Evolutionary conservation across 345 rosid genomes (phyloP), one percentile per base, ranked within the genome.

Genomic region (Salix viminalis): DNA sequence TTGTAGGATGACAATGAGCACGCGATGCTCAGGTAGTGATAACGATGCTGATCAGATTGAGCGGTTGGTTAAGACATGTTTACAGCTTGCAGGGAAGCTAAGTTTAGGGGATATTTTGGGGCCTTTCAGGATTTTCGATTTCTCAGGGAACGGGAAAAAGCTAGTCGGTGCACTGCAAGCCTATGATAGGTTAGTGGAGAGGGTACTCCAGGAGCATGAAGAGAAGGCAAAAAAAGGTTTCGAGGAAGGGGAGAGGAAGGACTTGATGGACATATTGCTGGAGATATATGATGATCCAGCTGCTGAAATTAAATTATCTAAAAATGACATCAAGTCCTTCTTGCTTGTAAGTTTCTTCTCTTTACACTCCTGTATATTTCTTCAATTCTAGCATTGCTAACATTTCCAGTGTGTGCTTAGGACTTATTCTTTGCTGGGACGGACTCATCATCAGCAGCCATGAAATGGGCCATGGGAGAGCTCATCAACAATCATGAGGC

Each of bases 391-490:
- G 65, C 13, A 16, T 8, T 19, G 64, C 7, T 46, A 46, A 46
- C 50, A 46, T 46, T 15, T 46, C 14, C 4, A 14, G 5, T 34
- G 39, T 64, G 34, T 2, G 12, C 2, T 2, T 11, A 85, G 85
- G 88, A 85, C 46, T 67, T 88, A 44, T 85, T 88, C 73, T 64
- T 74, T 73, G 90, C 87, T 6, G 88, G 89, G 10, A 89, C 87
- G 0, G 89, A 87, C 76, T 81, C 91, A 30, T 70, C 87, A 19
- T 74, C 89, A 37, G 28, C 84, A 4, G 89, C 84, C 6, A 83
- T 85, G 84, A 87, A 85, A 32, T 87, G 90, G 90, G 86, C 88
- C 23, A 89, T 89, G 85, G 86, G 70, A 10, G 82, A 87, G 80
- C 87, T 89, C 69, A 83, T 87, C 62, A 89, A 84, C 83, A 42